These are phyloP conservation scores for Podosphaera fusca DNA, from an alignment of 2,329 filamentous ascomycete species.

Conservation along the genomic window DNA sequence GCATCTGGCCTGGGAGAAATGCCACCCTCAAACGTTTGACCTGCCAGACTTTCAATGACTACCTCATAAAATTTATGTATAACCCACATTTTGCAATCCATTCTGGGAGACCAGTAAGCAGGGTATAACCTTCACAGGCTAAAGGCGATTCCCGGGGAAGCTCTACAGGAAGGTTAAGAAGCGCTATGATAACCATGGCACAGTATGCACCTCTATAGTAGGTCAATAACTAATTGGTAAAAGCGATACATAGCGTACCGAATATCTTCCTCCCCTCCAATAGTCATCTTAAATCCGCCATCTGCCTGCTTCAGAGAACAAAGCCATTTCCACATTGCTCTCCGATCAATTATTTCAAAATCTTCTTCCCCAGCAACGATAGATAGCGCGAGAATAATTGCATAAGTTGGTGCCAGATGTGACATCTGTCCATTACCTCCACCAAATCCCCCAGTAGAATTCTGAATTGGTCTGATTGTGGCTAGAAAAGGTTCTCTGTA, in stretches of 20 bases:
- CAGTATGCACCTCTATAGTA: slow-evolving; percentile 62
- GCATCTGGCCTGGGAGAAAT: slow-evolving; percentile 66
- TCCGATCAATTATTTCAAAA: slow-evolving; percentile 57
- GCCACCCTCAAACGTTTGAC: slow-evolving; percentile 87
- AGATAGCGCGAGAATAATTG: slow-evolving; percentile 53
- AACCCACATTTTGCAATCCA: slow-evolving; percentile 61
- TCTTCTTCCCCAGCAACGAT: slow-evolving; percentile 54
- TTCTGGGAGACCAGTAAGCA: slow-evolving; percentile 51
- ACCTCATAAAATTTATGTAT: neutral
- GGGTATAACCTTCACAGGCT: slow-evolving; percentile 29
- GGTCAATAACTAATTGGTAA: neutral
- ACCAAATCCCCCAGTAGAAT: slow-evolving; percentile 64
- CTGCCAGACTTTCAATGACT: slow-evolving; percentile 19
- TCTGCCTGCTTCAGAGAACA: slow-evolving; percentile 64
- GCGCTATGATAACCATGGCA: slow-evolving; percentile 59
- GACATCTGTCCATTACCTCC: slow-evolving; percentile 80
- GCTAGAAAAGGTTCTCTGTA: slow-evolving; percentile 48
- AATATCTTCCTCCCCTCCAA: slow-evolving; percentile 80
- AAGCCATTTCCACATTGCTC: slow-evolving; percentile 77
- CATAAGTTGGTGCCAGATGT: slow-evolving; percentile 78
- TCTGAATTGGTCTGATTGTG: slow-evolving; percentile 65
- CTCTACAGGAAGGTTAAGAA: slow-evolving; percentile 63
- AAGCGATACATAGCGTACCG: slow-evolving; percentile 28
- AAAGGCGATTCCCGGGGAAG: slow-evolving; percentile 52
- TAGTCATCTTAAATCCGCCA: slow-evolving; percentile 73